Evolutionary conservation across 2,329 filamentous ascomycete species (phyloP).

Genomic region (Arthrinium phaeospermum): DNA sequence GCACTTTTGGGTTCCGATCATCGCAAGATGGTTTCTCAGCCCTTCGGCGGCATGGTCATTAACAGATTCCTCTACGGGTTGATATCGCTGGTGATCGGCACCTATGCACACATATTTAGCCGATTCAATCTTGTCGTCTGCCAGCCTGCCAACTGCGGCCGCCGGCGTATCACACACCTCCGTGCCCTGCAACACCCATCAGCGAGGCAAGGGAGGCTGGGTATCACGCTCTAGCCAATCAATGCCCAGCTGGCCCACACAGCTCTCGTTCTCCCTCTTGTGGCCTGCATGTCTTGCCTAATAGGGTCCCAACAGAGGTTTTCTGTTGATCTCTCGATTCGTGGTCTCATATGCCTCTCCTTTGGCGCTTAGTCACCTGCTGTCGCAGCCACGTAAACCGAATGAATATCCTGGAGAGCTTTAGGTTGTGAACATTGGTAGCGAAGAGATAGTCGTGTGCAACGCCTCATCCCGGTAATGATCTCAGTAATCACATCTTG

Average conservation of each 20-base stretch:
- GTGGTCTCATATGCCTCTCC: neutral
- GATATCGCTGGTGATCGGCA: neutral
- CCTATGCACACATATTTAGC: neutral
- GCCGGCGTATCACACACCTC: neutral
- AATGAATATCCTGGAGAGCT: neutral
- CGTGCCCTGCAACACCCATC: neutral
- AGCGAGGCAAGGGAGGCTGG: slow-evolving; percentile 2
- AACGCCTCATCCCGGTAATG: neutral
- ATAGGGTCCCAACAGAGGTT: neutral
- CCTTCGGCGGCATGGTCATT: neutral
- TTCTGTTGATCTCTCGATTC: neutral
- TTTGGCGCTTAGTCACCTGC: neutral
- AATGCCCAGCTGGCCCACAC: neutral
- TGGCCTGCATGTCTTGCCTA: neutral
- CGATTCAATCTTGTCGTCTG: neutral
- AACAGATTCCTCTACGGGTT: neutral
- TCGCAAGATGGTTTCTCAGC: neutral
- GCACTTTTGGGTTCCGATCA: neutral
- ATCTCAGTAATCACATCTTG: neutral
- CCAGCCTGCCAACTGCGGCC: neutral
- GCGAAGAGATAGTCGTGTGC: neutral
- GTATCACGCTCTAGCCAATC: neutral
- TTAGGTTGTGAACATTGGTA: neutral
- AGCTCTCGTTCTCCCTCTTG: neutral
- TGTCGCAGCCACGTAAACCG: neutral